Evolutionary conservation across 352 stramenopile species (phyloP).

Genomic region (Lagenidium sp.): DNA sequence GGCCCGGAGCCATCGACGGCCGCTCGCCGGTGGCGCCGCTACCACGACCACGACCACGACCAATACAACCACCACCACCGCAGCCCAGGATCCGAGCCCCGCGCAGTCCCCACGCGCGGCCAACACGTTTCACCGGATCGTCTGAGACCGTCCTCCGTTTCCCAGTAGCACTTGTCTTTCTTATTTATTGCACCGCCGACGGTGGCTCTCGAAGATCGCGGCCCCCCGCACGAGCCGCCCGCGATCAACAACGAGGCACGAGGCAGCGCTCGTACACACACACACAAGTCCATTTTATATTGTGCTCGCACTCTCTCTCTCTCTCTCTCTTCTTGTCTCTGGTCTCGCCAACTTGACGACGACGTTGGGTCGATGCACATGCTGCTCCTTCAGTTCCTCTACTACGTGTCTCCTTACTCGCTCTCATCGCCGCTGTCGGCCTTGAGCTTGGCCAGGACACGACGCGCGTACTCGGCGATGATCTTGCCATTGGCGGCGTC

Average conservation of each 20-base stretch:
- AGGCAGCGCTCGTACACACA: no score
- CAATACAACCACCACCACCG: no score
- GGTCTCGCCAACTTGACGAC: background rate
- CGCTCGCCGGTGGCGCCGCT: background rate
- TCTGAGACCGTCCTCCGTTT: background rate
- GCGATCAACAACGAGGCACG: no score
- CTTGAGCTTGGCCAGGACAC: conserved; percentile 84
- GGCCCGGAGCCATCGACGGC: conserved; percentile 3
- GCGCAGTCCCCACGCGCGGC: background rate
- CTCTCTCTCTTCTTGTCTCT: background rate
- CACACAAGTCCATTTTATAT: conserved; percentile 4
- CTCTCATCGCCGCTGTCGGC: conserved; percentile 78
- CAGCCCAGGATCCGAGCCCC: no score
- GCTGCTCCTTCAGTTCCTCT: background rate
- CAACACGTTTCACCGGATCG: conserved; percentile 7
- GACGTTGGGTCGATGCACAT: no score
- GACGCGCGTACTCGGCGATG: conserved; percentile 80
- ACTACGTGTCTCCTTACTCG: conserved; percentile 20
- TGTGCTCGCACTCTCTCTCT: no score
- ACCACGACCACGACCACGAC: background rate
- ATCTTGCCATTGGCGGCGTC: conserved; percentile 65
- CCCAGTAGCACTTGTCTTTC: background rate
- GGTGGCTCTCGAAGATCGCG: no score
- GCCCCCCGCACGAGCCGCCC: no score
- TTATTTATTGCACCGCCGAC: conserved; percentile 10